These are phyloP conservation scores for Bruguiera gymnorhiza DNA, from an alignment of 345 rosid genomes.

Conservation along the genomic window DNA sequence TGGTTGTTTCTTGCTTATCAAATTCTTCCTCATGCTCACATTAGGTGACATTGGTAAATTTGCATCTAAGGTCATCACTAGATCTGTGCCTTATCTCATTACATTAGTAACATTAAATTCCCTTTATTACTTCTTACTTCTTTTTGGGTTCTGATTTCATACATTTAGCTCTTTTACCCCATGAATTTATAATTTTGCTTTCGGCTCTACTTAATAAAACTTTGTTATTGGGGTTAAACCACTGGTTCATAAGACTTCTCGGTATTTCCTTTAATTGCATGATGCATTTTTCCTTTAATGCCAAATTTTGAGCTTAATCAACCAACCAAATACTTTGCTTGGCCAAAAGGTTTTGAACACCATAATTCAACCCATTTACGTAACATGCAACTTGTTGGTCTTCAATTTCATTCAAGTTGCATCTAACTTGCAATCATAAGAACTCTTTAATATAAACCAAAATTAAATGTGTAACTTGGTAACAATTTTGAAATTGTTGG, in stretches of 20 bases:
- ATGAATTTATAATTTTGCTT: not conserved
- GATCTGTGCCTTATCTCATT: not conserved
- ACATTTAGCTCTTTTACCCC: not conserved
- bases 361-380: not conserved
- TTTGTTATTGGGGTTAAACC: not conserved
- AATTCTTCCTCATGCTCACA: not conserved
- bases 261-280: not conserved
- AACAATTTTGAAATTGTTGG: not conserved
- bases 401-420: not conserved
- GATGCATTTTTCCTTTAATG: not conserved
- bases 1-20: not conserved
- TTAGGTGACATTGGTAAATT: not conserved
- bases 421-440: not conserved
- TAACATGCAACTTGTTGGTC: not conserved
- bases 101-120: not conserved
- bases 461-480: not conserved
- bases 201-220: not conserved
- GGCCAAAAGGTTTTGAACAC: not conserved
- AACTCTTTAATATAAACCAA: not conserved
- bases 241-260: not conserved
- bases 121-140: not conserved
- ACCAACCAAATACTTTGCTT: not conserved
- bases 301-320: not conserved
- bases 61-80: not conserved
- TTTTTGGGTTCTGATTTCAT: not conserved